Evolutionary conservation across 768 basidiomycete species (phyloP), one percentile per base, ranked within the genome.

Genomic region (Lactarius akahatsu): DNA sequence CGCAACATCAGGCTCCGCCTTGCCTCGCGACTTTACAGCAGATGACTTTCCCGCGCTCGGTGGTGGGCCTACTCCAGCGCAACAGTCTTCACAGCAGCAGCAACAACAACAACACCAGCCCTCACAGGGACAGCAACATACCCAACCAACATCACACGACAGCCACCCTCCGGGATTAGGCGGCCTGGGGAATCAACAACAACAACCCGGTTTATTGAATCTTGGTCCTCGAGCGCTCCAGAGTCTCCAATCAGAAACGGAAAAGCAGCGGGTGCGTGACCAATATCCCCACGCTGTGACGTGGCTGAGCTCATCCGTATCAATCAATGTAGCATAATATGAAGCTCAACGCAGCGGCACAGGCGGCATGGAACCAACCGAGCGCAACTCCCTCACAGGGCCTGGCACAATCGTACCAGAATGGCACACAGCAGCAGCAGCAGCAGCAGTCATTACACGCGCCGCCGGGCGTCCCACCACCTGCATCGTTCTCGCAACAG

Each of bases 11-110:
- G 69, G 80, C 40, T 67, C 67, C 30, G 72, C 74, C 68, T 82
- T 83, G 70, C 77, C 83, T 64, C 80, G 87, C 73, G 87, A 89
- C 75, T 91, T 94, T 67, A 90, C 89, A n/a, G 86, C 88, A 47
- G 92, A 94, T 71, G 93, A 95, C 78, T 94, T 95, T 75, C 93
- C 93, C 59, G 93, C 93, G 20, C 79, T 95, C 32, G 89, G 92
- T 13, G 89, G 88, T 61, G 87, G 84, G 70, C 77, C 80, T 65
- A 80, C 82, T 69, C 58, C 73, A 73, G 59, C 80, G 78, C 74
- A 71, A 30, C 74, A 72, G 18, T 23, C 45, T 3, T 47, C 45
- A 36, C 71, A 77, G 67, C 76, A 77, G 67, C 76, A 72, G 56
- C 70, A 72, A 7, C 30, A 32, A 32, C 30, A 34, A 28, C 74